A percentile compares a stretch with the other conserved stretches of the same genome.
phyloP scores from a whole-genome alignment of 208 protist genomes.

The Trypanosomatidae sp. region DNA sequence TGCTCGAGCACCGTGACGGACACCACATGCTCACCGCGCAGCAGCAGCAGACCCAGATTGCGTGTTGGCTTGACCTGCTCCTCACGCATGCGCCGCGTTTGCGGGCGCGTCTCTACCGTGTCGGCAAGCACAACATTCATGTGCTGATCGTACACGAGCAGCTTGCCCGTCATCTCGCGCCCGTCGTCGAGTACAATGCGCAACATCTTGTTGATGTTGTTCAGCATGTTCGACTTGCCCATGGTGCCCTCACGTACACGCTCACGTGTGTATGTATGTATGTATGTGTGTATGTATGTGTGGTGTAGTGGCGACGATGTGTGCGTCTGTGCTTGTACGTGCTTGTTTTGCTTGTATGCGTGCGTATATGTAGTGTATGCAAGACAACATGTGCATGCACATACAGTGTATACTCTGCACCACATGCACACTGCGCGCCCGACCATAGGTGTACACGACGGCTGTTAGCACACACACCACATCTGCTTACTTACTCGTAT shows the following conservation, averaged over 20 bases:
- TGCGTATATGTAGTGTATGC: too few species aligned
- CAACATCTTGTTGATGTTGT: constrained; percentile 76
- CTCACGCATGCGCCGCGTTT: constrained; percentile 50
- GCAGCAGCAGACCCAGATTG: constrained; percentile 52
- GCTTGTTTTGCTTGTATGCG: too few species aligned
- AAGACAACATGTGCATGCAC: too few species aligned
- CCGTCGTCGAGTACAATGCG: constrained; percentile 54
- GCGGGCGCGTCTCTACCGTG: constrained; percentile 31
- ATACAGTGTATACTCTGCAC: too few species aligned
- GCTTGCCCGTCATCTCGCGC: constrained; percentile 52
- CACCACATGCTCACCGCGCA: constrained; percentile 77
- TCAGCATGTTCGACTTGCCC: constrained; percentile 56
- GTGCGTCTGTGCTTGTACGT: constrained; percentile 1
- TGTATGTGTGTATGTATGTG: not conserved
- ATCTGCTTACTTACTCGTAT: too few species aligned
- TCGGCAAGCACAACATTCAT: constrained; percentile 83
- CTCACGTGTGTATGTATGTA: not conserved
- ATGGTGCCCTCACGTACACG: constrained; percentile 12
- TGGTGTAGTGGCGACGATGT: not conserved
- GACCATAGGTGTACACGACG: too few species aligned
- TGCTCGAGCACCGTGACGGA: constrained; percentile 51
- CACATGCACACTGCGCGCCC: too few species aligned
- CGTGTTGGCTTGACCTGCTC: constrained; percentile 38
- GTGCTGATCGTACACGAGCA: constrained; percentile 77
- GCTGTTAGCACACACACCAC: too few species aligned